Evolutionary conservation across 2,329 filamentous ascomycete species (phyloP).

Genomic region (Laburnicola sp.): DNA sequence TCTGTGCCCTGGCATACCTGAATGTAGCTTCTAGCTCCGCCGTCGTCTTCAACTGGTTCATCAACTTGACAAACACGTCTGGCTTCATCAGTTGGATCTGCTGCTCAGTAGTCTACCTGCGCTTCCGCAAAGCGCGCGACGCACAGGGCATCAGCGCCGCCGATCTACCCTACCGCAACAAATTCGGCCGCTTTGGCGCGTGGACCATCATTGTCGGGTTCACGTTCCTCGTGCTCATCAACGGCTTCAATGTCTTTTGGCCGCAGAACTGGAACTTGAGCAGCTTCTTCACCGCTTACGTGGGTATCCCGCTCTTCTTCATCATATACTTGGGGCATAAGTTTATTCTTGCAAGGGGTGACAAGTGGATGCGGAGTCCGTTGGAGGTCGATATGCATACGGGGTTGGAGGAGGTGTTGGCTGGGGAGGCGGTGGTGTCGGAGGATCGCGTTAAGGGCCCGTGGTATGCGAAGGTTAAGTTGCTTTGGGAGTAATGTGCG

Average conservation of each 20-base stretch:
- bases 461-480: no score
- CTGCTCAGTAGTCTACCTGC: slow-evolving; percentile 67
- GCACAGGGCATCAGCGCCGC: slow-evolving; percentile 65
- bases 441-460: no score
- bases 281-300: slow-evolving; percentile 67
- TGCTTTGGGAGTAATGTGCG: no score
- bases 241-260: slow-evolving; percentile 75
- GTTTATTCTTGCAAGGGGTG: slow-evolving; percentile 46
- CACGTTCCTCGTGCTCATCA: slow-evolving; percentile 69
- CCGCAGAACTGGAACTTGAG: slow-evolving; percentile 63
- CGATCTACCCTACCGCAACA: slow-evolving; percentile 67
- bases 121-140: slow-evolving; percentile 67
- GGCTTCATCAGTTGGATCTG: slow-evolving; percentile 51
- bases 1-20: slow-evolving; percentile 63
- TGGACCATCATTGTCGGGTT: slow-evolving; percentile 64
- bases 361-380: slow-evolving; percentile 56
- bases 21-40: slow-evolving; percentile 68
- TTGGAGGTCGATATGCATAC: slow-evolving; percentile 55
- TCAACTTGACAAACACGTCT: slow-evolving; percentile 70
- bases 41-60: slow-evolving; percentile 71
- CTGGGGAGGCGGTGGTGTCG: no score
- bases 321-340: slow-evolving; percentile 58
- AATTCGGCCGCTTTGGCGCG: slow-evolving; percentile 69
- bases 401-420: background rate
- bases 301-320: slow-evolving; percentile 65